Percentiles rank a stretch among this genome's conserved stretches.
phyloP scores from a whole-genome alignment of 805 yeast genomes.

The Candida corydali region DNA sequence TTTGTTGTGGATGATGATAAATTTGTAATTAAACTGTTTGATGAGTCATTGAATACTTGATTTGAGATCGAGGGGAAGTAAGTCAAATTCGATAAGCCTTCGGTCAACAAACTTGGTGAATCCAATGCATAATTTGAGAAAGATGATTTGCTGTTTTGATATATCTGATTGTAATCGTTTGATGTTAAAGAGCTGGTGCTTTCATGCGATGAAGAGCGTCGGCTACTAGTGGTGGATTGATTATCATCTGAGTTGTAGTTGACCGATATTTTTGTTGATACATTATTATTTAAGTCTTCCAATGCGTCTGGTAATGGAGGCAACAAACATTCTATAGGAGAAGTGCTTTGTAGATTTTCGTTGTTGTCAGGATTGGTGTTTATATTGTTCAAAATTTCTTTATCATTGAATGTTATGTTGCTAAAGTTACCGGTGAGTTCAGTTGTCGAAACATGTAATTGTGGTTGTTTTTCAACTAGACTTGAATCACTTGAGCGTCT shows the following conservation, averaged over 20 bases:
- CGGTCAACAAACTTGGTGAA: conserved; percentile 13
- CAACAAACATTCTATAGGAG: conserved; percentile 21
- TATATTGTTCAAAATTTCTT: no score
- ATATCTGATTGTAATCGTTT: conserved; percentile 6
- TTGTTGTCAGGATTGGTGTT: conserved; percentile 4
- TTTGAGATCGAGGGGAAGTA: conserved; percentile 11
- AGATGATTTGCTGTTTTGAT: conserved; percentile 2
- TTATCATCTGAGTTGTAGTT: conserved; percentile 4
- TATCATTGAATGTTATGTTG: no score
- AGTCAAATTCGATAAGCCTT: conserved; percentile 6
- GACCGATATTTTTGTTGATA: not conserved
- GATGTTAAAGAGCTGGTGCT: not conserved
- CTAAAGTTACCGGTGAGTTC: no score
- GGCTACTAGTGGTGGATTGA: conserved; percentile 1
- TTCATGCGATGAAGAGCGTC: not conserved
- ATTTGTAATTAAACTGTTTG: not conserved
- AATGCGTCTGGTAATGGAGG: conserved; percentile 27
- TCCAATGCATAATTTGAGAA: conserved; percentile 15
- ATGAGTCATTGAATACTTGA: conserved; percentile 2
- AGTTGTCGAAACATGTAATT: no score
- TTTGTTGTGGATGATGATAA: not conserved
- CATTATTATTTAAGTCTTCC: conserved; percentile 10
- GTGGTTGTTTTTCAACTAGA: not conserved
- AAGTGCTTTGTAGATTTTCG: no score
- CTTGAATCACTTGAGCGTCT: not conserved